These are phyloP conservation scores for Pichia kudriavzevii DNA, from an alignment of 1,139 yeast genomes.

Conservation along the genomic window DNA sequence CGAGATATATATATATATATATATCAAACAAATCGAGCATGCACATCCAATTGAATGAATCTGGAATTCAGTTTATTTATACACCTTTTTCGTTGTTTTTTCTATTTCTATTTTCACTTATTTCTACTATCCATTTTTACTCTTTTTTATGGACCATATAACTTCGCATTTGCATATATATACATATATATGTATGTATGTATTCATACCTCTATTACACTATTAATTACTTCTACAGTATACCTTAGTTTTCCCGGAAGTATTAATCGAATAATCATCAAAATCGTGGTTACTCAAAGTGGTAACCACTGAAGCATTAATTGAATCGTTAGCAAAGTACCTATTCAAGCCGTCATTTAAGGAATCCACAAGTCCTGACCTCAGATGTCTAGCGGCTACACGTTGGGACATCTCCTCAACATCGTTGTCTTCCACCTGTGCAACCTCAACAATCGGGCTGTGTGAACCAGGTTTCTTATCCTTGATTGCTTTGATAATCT, in stretches of 20 bases:
- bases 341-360: conserved; percentile 55
- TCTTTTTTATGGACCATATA: too few species aligned
- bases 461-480: conserved; percentile 36
- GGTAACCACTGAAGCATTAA: conserved; percentile 56
- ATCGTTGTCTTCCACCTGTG: conserved; percentile 8
- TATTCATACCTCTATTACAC: too few species aligned
- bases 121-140: too few species aligned
- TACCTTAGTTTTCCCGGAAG: conserved; percentile 3
- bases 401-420: conserved; percentile 29
- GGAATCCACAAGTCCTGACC: conserved; percentile 54
- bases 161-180: too few species aligned
- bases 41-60: too few species aligned
- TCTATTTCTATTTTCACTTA: too few species aligned
- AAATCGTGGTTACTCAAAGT: conserved; percentile 30
- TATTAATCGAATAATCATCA: conserved; percentile 10
- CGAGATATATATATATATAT: too few species aligned
- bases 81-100: too few species aligned
- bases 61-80: too few species aligned
- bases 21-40: too few species aligned
- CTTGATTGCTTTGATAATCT: conserved; percentile 26
- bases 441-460: conserved; percentile 23
- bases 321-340: conserved; percentile 60
- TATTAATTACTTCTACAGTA: too few species aligned
- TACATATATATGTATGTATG: too few species aligned
- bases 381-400: conserved; percentile 63